Conservation (phyloP, 805 yeast species). For the Yueomyces sinensis region DNA sequence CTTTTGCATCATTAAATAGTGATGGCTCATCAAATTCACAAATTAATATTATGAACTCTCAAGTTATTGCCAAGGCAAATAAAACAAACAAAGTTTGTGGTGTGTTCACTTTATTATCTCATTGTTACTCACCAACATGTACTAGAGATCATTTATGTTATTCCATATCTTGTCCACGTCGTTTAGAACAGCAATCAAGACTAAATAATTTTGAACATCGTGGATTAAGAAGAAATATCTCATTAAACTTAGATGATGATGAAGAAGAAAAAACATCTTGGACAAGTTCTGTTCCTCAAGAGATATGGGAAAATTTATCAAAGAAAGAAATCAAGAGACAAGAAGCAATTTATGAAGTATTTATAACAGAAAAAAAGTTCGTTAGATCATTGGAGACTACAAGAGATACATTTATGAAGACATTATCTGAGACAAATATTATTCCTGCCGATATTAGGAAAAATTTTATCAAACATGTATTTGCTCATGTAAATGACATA, state of each 20-base stretch:
- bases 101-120: slow-evolving; percentile 82
- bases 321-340: slow-evolving; percentile 85
- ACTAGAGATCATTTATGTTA: slow-evolving; percentile 79
- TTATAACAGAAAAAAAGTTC: slow-evolving; percentile 87
- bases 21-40: neutral
- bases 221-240: slow-evolving; percentile 54
- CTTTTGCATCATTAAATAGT: slow-evolving; percentile 2
- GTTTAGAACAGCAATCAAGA: slow-evolving; percentile 91
- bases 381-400: slow-evolving; percentile 89
- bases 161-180: slow-evolving; percentile 90
- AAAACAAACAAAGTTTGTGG: slow-evolving; percentile 42
- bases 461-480: slow-evolving; percentile 81
- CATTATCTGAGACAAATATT: slow-evolving; percentile 72
- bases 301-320: slow-evolving; percentile 62
- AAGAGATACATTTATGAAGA: slow-evolving; percentile 88
- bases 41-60: neutral
- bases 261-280: slow-evolving; percentile 77
- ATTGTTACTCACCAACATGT: slow-evolving; percentile 96
- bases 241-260: slow-evolving; percentile 23
- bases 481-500: slow-evolving; percentile 79
- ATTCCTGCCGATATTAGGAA: slow-evolving; percentile 85
- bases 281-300: slow-evolving; percentile 83
- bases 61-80: neutral
- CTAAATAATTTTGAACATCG: slow-evolving; percentile 80
- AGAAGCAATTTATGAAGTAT: slow-evolving; percentile 87